Evolutionary conservation across 2,329 filamentous ascomycete species (phyloP).

Genomic region (Aspergillus spinulosporus): DNA sequence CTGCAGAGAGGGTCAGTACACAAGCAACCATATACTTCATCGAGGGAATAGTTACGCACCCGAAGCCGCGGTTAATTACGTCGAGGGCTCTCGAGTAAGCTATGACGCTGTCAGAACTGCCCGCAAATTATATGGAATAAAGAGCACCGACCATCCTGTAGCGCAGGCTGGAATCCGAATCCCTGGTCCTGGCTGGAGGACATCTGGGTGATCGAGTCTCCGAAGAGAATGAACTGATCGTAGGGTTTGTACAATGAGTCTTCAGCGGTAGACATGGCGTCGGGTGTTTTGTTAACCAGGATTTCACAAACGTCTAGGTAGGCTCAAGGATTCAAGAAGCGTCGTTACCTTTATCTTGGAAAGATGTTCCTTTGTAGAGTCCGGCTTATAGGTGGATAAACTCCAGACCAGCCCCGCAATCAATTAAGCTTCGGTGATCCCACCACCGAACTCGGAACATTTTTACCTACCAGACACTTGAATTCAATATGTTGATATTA

Average conservation of each 20-base stretch:
- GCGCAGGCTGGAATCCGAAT: constrained; percentile 71
- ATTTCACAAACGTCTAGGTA: background rate
- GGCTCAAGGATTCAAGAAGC: background rate
- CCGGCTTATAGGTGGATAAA: constrained; percentile 11
- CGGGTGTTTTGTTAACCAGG: background rate
- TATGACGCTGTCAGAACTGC: constrained; percentile 36
- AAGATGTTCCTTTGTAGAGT: background rate
- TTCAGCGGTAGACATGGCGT: constrained; percentile 9
- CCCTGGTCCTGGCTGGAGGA: constrained; percentile 62
- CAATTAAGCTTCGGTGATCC: constrained; percentile 6
- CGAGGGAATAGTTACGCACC: constrained; percentile 38
- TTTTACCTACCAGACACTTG: no score
- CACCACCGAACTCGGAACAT: background rate
- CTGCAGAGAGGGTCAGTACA: constrained; percentile 33
- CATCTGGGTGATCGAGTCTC: constrained; percentile 82
- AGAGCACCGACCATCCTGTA: constrained; percentile 64
- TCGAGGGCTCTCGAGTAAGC: constrained; percentile 77
- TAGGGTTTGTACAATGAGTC: constrained; percentile 48
- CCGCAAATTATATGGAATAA: background rate
- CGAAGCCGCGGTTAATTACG: constrained; percentile 83
- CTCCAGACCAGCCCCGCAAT: background rate
- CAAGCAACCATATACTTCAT: background rate
- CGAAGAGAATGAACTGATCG: constrained; percentile 78
- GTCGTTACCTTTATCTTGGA: background rate
- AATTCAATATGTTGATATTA: no score